Evolutionary conservation across 129 eudicot species (phyloP).

Genomic region (Saussurea involucrata): DNA sequence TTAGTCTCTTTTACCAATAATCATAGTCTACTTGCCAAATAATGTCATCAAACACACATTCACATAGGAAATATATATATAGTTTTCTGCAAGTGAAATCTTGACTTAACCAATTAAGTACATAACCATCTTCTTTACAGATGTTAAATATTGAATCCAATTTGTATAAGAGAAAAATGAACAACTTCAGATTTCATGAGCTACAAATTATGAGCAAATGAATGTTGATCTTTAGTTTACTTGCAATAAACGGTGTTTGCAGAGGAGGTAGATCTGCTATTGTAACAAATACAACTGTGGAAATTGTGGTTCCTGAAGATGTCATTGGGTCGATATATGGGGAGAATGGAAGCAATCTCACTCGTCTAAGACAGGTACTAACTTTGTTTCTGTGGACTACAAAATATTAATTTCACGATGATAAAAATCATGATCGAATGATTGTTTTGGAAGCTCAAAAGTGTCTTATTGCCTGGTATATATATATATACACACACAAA

Average conservation of each 20-base stretch:
- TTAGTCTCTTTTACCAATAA: background rate
- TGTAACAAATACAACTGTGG: constrained; percentile 62
- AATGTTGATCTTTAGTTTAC: background rate
- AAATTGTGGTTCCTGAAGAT: constrained; percentile 54
- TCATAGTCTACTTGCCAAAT: background rate
- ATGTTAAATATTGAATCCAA: no score
- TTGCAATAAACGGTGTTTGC: constrained; percentile 3
- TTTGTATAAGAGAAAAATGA: background rate
- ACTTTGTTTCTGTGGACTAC: background rate
- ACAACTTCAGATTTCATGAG: background rate
- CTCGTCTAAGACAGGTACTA: constrained; percentile 63
- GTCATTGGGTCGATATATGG: constrained; percentile 55
- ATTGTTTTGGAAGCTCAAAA: background rate
- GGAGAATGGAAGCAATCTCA: constrained; percentile 68
- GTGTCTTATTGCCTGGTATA: background rate
- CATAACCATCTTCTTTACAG: no score
- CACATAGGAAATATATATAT: no score
- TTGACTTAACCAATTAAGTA: no score
- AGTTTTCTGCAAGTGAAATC: no score
- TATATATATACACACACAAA: no score
- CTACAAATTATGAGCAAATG: background rate
- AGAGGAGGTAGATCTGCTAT: constrained; percentile 57
- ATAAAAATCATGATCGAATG: background rate
- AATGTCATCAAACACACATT: no score
- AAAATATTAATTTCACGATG: background rate